Evolutionary conservation across 192 early-diverging fungal species (phyloP).

Genomic region (Podila horticola): DNA sequence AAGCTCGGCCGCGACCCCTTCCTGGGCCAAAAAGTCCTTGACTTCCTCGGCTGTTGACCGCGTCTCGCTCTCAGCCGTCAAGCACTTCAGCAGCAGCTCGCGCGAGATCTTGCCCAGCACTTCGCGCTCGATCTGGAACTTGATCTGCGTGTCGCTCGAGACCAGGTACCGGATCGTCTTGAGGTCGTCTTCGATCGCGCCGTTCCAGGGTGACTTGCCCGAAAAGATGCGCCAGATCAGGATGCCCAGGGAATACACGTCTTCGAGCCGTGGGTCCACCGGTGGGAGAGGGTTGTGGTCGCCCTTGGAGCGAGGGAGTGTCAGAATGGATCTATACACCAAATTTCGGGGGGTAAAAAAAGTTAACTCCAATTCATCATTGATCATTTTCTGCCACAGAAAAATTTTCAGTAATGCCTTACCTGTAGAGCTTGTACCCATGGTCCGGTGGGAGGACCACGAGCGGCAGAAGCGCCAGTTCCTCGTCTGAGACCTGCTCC

Average conservation of each 20-base stretch:
- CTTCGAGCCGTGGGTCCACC: conserved; percentile 65
- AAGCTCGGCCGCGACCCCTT: conserved; percentile 6
- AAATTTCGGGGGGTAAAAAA: neutral
- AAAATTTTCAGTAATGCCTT: neutral
- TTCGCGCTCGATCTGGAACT: conserved; percentile 57
- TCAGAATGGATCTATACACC: conserved; percentile 58
- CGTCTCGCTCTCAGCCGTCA: conserved; percentile 55
- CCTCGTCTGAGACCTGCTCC: conserved; percentile 48
- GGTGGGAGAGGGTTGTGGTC: conserved; percentile 56
- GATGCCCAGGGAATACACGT: conserved; percentile 67
- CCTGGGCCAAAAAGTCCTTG: conserved; percentile 2
- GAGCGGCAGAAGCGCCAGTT: conserved; percentile 57
- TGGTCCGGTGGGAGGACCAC: conserved; percentile 66
- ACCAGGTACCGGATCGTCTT: conserved; percentile 63
- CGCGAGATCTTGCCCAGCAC: conserved; percentile 55
- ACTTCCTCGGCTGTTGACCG: conserved; percentile 54
- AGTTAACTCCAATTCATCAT: neutral
- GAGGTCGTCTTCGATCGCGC: conserved; percentile 67
- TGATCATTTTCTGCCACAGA: neutral
- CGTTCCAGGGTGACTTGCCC: conserved; percentile 68
- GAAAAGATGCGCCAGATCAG: conserved; percentile 70
- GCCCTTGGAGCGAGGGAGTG: conserved; percentile 59
- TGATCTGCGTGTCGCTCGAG: conserved; percentile 57
- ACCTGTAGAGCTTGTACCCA: conserved; percentile 65
- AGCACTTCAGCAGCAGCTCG: conserved; percentile 54